Evolutionary conservation across 768 basidiomycete species (phyloP), one percentile per base, ranked within the genome.

Genomic region (Pisolithus microcarpus): DNA sequence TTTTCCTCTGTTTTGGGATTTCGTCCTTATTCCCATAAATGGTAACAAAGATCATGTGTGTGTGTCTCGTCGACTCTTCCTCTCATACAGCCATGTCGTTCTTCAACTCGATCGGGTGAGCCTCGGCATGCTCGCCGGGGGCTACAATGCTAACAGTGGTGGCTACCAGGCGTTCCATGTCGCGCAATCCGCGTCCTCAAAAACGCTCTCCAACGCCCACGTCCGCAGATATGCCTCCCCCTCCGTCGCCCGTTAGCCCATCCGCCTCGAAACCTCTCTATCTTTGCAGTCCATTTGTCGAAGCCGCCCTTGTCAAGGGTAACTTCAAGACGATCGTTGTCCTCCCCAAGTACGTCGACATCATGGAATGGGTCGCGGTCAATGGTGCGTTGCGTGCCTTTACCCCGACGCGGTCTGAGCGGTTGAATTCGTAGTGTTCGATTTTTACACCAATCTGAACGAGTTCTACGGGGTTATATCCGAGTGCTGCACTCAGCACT

Each of bases 301-400:
- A 95, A 59, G 87, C 92, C 2, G 91, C 95, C 0, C 78, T 98
- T 40, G 94, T 98, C 52, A 97, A 95, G 67, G 95, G 95, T 21
- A 96, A 93, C 70, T 97, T 96, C 75, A 97, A 95, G 74, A 96
- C 93, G 3, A 97, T 98, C 61, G 93, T 97, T 51, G 87, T 92
- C 70, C 77, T 92, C 49, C 95, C 95, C 7, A 96, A 95, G 66
- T 96, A 94, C 59, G 86, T 90, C 26, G 91, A 95, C 64, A 84
- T 91, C 52, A 94, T 91, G 78, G 93, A 96, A 65, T 96, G 93
- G 93, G 93, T 95, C 26, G 93, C 92, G 10, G 87, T 92, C 39
- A 95, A 95, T 61, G 81, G 93, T 95, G 60, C 64, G 85, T 78
- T n/a, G 43, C 28, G 7, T 18, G 21, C n/a, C 49, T 44, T 48